Base-by-base conservation (phyloP, 306 rosid species). In the Ziziphus jujuba region DNA sequence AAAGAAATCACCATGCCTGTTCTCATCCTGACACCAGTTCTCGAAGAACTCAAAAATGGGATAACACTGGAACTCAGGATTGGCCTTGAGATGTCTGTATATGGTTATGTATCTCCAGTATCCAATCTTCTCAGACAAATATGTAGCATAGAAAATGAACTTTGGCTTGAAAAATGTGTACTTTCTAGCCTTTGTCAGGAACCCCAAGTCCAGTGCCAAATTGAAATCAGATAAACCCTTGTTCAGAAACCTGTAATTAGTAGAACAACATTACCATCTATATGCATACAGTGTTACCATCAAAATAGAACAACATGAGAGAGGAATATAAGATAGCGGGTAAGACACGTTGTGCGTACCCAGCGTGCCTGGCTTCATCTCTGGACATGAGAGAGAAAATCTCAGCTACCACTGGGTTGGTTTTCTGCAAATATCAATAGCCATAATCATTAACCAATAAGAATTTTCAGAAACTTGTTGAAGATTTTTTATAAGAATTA, bases 21-120 rank as follows among this genome's bases (percentile, higher is more conserved):
- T 93, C 86, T 93, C 99, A 80, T 93, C 99, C 76, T 93, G 99
- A 84, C 99, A 93, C 99, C 99, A 93, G 87, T 93, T 93, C 90
- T 93, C 99, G 68, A 93, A 93, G 79, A 86, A 93, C 85, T 88
- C 88, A 75, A 93, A 93, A 80, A 93, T 93, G 66, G 99, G 99
- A 73, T 93, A 90, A 31, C 97, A 90, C 67, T 90, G 99, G 89
- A 74, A 93, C 80, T 90, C 71, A 2, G 97, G 99, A 34, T 93
- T 93, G 5, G 35, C 78, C 89, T 86, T 90, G 81, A 93, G 99
- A 81, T 93, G 99, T 66, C 99, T 81, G 87, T 93, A 93, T 63
- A 93, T 90, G 80, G 95, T 90, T 58, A 93, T 93, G 87, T 90
- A 93, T 84, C 99, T 76, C 97, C 99, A 93, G 84, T 93, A 93